Percentiles rank a stretch among this genome's conserved stretches.
phyloP scores from a whole-genome alignment of 75 land plant genomes.

The Cupressus sempervirens region DNA sequence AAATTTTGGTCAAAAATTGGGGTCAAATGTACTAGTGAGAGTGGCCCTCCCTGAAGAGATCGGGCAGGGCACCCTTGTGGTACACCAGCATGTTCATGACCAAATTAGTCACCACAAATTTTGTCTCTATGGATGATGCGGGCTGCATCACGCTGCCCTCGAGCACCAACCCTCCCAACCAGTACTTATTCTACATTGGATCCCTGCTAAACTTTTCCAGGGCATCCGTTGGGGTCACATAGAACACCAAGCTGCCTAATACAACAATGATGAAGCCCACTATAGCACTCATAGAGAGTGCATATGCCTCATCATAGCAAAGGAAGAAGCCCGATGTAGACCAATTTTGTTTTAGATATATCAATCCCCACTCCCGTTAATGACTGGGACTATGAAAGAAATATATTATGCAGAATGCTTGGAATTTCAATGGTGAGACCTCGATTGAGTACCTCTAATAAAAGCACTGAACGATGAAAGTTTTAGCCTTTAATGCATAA shows the following conservation, averaged over 20 bases:
- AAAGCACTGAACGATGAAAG: not conserved
- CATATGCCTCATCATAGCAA: conserved; percentile 23
- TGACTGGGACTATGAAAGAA: not conserved
- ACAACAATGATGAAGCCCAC: conserved; percentile 35
- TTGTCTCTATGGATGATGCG: conserved; percentile 51
- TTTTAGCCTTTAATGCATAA: not conserved
- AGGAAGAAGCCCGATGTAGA: not conserved
- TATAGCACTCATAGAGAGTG: too few relatives aligned
- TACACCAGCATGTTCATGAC: conserved; percentile 66
- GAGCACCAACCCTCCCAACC: conserved; percentile 78
- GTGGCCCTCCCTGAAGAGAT: conserved; percentile 85
- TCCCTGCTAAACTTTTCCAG: conserved; percentile 41
- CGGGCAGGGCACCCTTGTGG: conserved; percentile 69
- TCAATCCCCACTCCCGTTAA: not conserved
- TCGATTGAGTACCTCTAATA: too few relatives aligned
- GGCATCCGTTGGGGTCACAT: conserved; percentile 72
- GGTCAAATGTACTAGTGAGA: too few relatives aligned
- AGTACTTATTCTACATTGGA: conserved; percentile 51
- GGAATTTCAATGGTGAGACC: not conserved
- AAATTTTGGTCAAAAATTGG: too few relatives aligned
- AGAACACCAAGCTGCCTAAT: conserved; percentile 57
- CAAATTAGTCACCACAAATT: conserved; percentile 80
- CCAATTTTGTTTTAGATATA: not conserved
- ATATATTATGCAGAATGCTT: not conserved
- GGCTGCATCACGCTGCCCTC: conserved; percentile 68